Conservation (phyloP, 1,284 basidiomycete species). For the Veloporphyrellus conicus region DNA sequence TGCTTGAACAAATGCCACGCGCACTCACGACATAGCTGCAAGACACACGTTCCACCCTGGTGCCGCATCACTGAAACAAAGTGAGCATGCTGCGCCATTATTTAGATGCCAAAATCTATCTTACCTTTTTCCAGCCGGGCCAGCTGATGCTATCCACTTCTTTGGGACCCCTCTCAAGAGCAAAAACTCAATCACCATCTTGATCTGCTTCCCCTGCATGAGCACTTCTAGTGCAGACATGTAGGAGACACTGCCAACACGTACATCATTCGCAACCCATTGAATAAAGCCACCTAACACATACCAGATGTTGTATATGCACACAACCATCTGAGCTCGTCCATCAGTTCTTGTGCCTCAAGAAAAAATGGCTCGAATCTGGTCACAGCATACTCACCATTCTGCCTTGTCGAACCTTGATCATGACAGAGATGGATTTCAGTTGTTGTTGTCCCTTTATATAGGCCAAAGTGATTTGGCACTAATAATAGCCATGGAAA, state of each 20-base stretch:
- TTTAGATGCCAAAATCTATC: no score
- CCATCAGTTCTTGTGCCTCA: conserved; percentile 68
- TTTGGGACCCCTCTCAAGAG: conserved; percentile 66
- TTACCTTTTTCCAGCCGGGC: no score
- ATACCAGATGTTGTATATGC: conserved; percentile 73
- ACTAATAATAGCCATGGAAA: not conserved
- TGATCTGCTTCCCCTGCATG: no score
- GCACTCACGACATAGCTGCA: no score
- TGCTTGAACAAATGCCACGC: no score
- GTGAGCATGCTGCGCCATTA: no score
- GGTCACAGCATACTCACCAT: conserved; percentile 74
- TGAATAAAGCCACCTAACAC: conserved; percentile 8
- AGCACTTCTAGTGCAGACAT: conserved; percentile 61
- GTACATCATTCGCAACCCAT: not conserved
- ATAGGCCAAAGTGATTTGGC: conserved; percentile 3
- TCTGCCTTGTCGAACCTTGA: conserved; percentile 77
- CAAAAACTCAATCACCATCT: no score
- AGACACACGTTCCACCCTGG: no score
- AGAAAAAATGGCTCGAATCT: conserved; percentile 76
- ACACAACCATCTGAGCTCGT: conserved; percentile 72
- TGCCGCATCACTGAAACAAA: no score
- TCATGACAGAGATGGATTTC: conserved; percentile 61
- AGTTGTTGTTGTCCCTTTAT: conserved; percentile 76
- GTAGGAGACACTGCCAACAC: conserved; percentile 49
- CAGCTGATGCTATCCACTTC: conserved; percentile 62